Conservation (phyloP, 179 eudicot species). For the Camellia oleifera region DNA sequence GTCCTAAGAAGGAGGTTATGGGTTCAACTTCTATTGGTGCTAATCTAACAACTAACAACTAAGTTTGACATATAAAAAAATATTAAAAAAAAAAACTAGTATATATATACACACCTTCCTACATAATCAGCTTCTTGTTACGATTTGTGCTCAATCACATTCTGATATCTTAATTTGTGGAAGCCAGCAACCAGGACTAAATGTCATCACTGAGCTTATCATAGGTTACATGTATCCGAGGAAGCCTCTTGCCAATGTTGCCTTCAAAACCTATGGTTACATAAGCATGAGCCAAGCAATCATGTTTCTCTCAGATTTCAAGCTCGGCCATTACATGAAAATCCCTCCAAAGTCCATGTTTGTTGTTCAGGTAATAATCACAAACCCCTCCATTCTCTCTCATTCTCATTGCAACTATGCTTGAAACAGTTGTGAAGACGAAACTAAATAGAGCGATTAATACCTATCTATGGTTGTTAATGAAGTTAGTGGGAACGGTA, state of each 20-base stretch:
- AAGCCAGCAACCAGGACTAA: slow-evolving; percentile 36
- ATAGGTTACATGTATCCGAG: slow-evolving; percentile 50
- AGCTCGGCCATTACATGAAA: slow-evolving; percentile 56
- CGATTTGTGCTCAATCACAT: not conserved
- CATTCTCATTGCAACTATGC: slow-evolving; percentile 17
- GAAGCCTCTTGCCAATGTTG: slow-evolving; percentile 45
- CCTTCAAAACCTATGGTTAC: slow-evolving; percentile 44
- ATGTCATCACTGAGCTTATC: slow-evolving; percentile 44
- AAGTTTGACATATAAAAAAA: too few species aligned
- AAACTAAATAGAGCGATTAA: too few species aligned
- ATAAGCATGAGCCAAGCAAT: slow-evolving; percentile 46
- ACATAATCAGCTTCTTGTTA: not conserved
- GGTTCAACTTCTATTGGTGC: too few species aligned
- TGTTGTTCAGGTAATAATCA: slow-evolving; percentile 36
- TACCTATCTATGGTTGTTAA: too few species aligned
- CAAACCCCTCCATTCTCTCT: too few species aligned
- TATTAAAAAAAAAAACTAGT: too few species aligned
- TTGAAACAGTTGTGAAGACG: too few species aligned
- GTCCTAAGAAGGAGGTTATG: too few species aligned
- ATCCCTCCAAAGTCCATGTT: slow-evolving; percentile 55
- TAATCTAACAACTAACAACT: too few species aligned
- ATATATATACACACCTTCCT: not conserved
- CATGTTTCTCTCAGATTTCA: slow-evolving; percentile 41
- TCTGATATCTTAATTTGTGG: slow-evolving; percentile 7
- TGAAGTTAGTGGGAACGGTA: slow-evolving; percentile 40